Conservation (phyloP, 805 yeast genomes). For the Starmerella geochares region DNA sequence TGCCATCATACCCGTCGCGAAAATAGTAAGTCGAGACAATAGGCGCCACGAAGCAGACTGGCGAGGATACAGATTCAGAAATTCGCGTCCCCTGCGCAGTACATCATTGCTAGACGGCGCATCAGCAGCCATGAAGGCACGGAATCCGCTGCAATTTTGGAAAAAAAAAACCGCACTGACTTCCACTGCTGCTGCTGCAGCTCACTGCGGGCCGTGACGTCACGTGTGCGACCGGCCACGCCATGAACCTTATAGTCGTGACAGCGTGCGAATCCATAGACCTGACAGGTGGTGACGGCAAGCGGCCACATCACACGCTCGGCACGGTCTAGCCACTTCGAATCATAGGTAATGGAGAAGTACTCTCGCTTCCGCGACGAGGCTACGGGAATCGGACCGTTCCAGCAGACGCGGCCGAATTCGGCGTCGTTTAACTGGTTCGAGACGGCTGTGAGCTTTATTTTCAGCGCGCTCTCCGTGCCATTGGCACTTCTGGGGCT, state of each 20-base stretch:
- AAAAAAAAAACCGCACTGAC: too few species aligned
- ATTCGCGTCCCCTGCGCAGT: conserved; percentile 49
- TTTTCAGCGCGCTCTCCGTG: conserved; percentile 68
- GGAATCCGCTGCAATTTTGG: neutral
- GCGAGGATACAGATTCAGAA: conserved; percentile 55
- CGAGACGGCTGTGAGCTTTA: conserved; percentile 33
- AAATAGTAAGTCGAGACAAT: conserved; percentile 59
- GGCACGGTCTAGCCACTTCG: neutral
- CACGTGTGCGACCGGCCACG: neutral
- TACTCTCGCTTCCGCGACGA: conserved; percentile 76
- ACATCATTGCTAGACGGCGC: neutral
- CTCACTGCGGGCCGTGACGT: neutral
- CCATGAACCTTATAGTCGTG: neutral
- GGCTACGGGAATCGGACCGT: conserved; percentile 86
- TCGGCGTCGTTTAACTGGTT: neutral
- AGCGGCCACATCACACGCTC: neutral
- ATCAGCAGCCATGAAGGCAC: neutral
- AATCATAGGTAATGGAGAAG: conserved; percentile 52
- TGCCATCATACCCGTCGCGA: conserved; percentile 52
- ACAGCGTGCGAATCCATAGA: neutral
- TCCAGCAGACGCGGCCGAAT: conserved; percentile 41
- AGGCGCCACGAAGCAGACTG: conserved; percentile 50
- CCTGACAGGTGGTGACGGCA: too few species aligned
- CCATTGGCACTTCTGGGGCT: conserved; percentile 72
- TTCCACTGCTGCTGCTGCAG: neutral